phyloP scores from a whole-genome alignment of 352 stramenopile genomes.

The Globisporangium nunn region DNA sequence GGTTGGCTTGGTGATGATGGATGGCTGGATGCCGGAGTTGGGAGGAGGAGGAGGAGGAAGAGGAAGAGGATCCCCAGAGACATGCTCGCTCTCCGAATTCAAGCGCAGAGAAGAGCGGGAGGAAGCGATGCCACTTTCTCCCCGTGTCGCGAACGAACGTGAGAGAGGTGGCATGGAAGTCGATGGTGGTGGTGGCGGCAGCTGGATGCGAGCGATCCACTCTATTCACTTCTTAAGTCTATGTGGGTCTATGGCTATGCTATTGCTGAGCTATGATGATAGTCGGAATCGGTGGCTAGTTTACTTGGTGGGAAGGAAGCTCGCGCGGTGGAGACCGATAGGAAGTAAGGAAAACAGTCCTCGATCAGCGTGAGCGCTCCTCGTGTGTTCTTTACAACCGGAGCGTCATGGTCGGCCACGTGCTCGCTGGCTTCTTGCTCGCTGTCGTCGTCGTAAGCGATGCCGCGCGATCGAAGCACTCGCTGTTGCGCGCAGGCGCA shows the following conservation, averaged over 20 bases:
- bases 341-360: not conserved
- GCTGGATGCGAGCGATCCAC: not conserved
- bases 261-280: not conserved
- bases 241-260: not conserved
- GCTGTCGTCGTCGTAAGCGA: slow-evolving; percentile 1
- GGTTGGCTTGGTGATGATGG: too few species aligned
- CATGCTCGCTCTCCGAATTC: not conserved
- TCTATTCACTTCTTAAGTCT: not conserved
- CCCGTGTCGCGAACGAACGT: not conserved
- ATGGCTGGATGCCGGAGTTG: too few species aligned
- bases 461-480: not conserved
- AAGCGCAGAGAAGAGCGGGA: not conserved
- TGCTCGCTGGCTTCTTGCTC: not conserved
- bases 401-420: not conserved
- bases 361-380: not conserved
- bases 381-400: not conserved
- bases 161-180: not conserved
- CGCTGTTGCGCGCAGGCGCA: not conserved
- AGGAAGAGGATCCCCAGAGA: not conserved
- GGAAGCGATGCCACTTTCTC: not conserved
- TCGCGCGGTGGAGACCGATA: not conserved
- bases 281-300: not conserved
- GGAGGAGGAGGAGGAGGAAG: not conserved
- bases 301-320: not conserved
- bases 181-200: not conserved